These are phyloP conservation scores for Penstemon newberryi DNA, from an alignment of 257 asterid genomes.

Conservation along the genomic window DNA sequence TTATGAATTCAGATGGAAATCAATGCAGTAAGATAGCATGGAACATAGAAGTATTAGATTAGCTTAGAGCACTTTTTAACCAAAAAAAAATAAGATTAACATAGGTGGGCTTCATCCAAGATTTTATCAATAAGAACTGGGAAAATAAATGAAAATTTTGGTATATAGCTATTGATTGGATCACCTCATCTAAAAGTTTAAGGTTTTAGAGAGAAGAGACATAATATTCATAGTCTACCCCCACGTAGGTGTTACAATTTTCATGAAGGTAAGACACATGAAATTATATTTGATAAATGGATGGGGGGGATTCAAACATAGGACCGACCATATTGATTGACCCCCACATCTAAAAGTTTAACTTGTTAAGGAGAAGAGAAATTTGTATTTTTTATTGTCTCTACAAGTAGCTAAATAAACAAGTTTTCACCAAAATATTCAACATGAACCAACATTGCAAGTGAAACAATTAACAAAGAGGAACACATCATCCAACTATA, in stretches of 20 bases:
- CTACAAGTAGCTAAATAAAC: not conserved
- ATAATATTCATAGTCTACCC: too few species aligned
- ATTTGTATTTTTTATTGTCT: too few species aligned
- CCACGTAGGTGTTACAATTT: too few species aligned
- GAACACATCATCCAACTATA: not conserved
- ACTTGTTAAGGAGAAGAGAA: too few species aligned
- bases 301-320: too few species aligned
- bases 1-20: not conserved
- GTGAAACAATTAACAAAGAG: not conserved
- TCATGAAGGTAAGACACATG: too few species aligned
- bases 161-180: not conserved
- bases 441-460: conserved; percentile 3
- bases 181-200: too few species aligned
- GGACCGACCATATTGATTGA: too few species aligned
- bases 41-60: too few species aligned
- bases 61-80: not conserved
- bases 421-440: not conserved
- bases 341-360: too few species aligned
- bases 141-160: not conserved
- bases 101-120: not conserved
- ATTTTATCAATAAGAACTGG: conserved; percentile 4
- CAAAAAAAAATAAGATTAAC: not conserved
- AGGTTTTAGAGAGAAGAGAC: too few species aligned
- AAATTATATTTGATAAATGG: too few species aligned
- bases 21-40: not conserved